Evolutionary conservation across 495 filamentous ascomycete species (phyloP), one percentile per base, ranked within the genome.

Genomic region (Aspergillus bridgeri): DNA sequence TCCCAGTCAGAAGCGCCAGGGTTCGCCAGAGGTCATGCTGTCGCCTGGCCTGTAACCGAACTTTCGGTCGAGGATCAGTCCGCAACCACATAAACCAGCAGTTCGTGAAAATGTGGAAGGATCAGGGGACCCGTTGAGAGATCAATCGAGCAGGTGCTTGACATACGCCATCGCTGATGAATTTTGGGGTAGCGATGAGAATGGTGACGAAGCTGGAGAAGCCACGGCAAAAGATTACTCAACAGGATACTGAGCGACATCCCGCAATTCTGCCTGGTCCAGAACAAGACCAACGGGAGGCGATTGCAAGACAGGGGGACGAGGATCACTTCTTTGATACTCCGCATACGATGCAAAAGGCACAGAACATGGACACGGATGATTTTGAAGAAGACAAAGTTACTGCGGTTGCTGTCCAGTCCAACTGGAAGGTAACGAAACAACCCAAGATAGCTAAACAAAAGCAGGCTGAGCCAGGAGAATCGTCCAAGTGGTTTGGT

Each of bases 81-180:
- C 46, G 46, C 46, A 48, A 13, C 5, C 46, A 19, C 46, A 19
- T 48, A 18, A 19, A 48, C 46, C 21, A 19, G 46, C 3, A 19
- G 46, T 23, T 18, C 20, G 46, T 23, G n/a, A 48, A 48, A 23
- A 5, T 5, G 46, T 7, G 46, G 46, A 48, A 48, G 46, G 11
- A 21, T 21, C 46, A 19, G n/a, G n/a, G n/a, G 21, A 48, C 46
- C 7, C 46, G 46, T 48, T 18, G 46, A 48, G 46, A 48, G 46
- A 48, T 48, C 46, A 48, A 48, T 48, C 46, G 46, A 18, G 46
- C 46, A 19, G 46, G 46, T 48, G 22, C 46, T 48, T 18, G 46
- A 19, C 6, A 48, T 48, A 18, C 46, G 46, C 46, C 46, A 48
- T 48, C 46, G 46, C 46, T 7, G 46, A 48, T 48, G 5, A 48